Conservation (phyloP, 1,284 basidiomycete species). For the Leccinum fallax region DNA sequence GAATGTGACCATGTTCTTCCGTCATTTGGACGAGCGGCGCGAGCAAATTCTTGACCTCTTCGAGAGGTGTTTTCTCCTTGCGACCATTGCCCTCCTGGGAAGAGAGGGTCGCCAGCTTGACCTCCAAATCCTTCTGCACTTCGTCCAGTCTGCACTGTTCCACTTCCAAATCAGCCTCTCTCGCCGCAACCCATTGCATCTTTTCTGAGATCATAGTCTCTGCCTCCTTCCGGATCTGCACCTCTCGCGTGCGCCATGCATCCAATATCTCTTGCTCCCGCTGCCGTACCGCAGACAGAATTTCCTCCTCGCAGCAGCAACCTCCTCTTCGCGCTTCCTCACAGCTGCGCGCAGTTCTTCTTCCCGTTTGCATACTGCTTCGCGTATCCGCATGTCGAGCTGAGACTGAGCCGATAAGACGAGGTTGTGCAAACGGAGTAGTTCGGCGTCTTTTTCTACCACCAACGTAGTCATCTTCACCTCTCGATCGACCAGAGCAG, state of each 20-base stretch:
- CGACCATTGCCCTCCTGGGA: constrained; percentile 44
- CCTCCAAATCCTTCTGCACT: constrained; percentile 49
- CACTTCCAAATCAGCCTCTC: constrained; percentile 52
- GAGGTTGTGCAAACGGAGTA: constrained; percentile 49
- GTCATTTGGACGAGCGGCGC: constrained; percentile 51
- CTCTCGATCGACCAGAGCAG: constrained; percentile 56
- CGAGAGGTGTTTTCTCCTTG: constrained; percentile 62
- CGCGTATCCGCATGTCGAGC: constrained; percentile 56
- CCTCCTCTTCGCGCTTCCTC: constrained; percentile 67
- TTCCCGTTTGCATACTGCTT: constrained; percentile 64
- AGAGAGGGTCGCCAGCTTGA: constrained; percentile 45
- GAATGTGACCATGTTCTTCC: constrained; percentile 29
- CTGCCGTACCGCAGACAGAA: constrained; percentile 65
- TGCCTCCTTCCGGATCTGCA: constrained; percentile 53
- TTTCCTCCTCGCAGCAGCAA: constrained; percentile 72
- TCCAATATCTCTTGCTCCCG: constrained; percentile 71
- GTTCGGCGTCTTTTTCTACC: constrained; percentile 60
- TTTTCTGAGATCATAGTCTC: constrained; percentile 52
- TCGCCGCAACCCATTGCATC: constrained; percentile 52
- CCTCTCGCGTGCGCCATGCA: constrained; percentile 62
- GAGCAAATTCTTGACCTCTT: constrained; percentile 73
- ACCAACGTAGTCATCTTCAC: constrained; percentile 48
- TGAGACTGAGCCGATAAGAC: constrained; percentile 42
- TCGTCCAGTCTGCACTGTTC: constrained; percentile 54
- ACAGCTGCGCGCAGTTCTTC: constrained; percentile 67